These are phyloP conservation scores for Zalaria sp. DNA, from an alignment of 2,329 filamentous ascomycete genomes.

Conservation along the genomic window DNA sequence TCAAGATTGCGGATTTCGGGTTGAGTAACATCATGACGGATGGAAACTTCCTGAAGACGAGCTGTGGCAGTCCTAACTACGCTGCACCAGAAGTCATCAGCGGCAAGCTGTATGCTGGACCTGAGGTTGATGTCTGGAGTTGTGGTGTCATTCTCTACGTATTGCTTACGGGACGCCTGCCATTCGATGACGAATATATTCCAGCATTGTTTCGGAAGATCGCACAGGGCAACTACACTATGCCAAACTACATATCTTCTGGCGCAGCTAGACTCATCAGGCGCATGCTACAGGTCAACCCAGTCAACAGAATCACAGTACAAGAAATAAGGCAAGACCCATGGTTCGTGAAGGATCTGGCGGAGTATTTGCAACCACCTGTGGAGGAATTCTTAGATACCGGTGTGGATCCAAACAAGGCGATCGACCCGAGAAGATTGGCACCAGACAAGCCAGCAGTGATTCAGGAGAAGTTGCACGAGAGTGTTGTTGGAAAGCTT, in stretches of 20 bases:
- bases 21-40: constrained; percentile 99
- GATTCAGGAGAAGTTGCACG: constrained; percentile 78
- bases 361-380: constrained; percentile 72
- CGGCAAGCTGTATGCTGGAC: constrained; percentile 91
- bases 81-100: constrained; percentile 96
- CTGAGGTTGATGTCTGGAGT: constrained; percentile 98
- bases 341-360: constrained; percentile 84
- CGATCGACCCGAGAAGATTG: constrained; percentile 71
- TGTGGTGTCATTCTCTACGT: constrained; percentile 55
- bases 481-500: constrained; percentile 86
- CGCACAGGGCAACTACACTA: constrained; percentile 80
- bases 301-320: constrained; percentile 85
- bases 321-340: constrained; percentile 84
- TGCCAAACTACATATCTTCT: constrained; percentile 78
- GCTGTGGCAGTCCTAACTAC: constrained; percentile 96
- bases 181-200: constrained; percentile 98
- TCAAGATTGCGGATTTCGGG: constrained; percentile 98
- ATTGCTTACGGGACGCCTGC: constrained; percentile 53
- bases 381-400: constrained; percentile 88
- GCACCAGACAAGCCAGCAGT: constrained; percentile 64
- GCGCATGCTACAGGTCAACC: constrained; percentile 90
- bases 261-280: constrained; percentile 74
- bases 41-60: constrained; percentile 97
- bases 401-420: constrained; percentile 83
- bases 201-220: constrained; percentile 97